Percentiles rank a stretch among this genome's conserved stretches.
These are phyloP conservation scores for Warburgia ugandensis DNA, from an alignment of 164 flowering plant genomes.

Conservation along the genomic window DNA sequence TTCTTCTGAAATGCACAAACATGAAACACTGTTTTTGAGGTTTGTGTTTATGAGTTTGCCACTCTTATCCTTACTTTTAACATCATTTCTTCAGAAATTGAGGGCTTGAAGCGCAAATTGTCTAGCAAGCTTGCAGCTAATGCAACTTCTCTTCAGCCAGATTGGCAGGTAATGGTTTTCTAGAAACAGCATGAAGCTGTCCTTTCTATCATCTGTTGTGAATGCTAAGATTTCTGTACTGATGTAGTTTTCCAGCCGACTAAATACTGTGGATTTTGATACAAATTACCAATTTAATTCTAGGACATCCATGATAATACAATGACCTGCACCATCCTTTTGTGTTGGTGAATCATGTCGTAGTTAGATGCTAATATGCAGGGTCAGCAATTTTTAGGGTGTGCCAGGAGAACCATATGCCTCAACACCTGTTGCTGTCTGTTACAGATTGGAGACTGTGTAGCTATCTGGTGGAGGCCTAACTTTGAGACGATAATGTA, in stretches of 20 bases:
- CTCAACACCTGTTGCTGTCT: not conserved
- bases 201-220: too few relatives aligned
- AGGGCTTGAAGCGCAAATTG: conserved; percentile 88
- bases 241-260: too few relatives aligned
- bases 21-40: not conserved
- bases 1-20: too few relatives aligned
- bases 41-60: not conserved
- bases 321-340: too few relatives aligned
- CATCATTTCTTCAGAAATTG: conserved; percentile 56
- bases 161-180: conserved; percentile 70
- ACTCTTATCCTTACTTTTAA: not conserved
- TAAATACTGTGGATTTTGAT: too few relatives aligned
- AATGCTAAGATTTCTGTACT: too few relatives aligned
- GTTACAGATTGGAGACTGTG: conserved; percentile 96
- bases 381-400: too few relatives aligned
- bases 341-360: too few relatives aligned
- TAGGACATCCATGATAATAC: too few relatives aligned
- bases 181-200: too few relatives aligned
- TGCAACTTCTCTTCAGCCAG: conserved; percentile 67
- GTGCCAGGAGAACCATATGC: not conserved
- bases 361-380: too few relatives aligned
- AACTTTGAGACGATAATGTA: conserved; percentile 94
- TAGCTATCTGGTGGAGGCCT: conserved; percentile 99
- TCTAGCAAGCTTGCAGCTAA: conserved; percentile 98
- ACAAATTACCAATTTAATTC: too few relatives aligned